A percentile compares a stretch with the other conserved stretches of the same genome.
Conservation (phyloP, 495 filamentous ascomycete species). For the Aspergillus conjunctus region DNA sequence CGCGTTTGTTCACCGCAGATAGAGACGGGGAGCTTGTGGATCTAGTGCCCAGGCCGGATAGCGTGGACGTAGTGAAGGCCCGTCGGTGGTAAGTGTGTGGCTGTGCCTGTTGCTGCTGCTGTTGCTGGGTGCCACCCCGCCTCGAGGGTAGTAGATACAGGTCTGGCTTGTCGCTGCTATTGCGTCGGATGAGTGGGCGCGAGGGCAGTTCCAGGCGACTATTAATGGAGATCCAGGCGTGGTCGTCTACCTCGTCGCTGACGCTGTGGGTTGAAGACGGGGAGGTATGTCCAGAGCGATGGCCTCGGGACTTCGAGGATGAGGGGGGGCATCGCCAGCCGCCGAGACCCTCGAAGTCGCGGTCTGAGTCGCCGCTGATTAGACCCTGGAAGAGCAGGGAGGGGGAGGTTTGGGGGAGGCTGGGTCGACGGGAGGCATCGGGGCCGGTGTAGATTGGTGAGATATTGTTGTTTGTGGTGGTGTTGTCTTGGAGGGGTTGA, state of each 20-base stretch:
- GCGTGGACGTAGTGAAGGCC: slow-evolving; percentile 39
- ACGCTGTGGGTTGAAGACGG: slow-evolving; percentile 32
- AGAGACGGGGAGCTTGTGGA: slow-evolving; percentile 15
- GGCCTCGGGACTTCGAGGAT: slow-evolving; percentile 21
- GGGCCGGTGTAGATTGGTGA: not conserved
- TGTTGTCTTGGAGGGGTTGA: slow-evolving; percentile 1
- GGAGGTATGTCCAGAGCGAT: slow-evolving; percentile 43
- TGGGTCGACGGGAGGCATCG: slow-evolving; percentile 18
- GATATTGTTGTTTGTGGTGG: not conserved
- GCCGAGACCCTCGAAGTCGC: slow-evolving; percentile 86
- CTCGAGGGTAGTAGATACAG: slow-evolving; percentile 6
- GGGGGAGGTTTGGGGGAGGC: slow-evolving; percentile 19
- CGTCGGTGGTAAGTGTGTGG: slow-evolving; percentile 37
- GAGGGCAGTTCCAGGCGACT: slow-evolving; percentile 68
- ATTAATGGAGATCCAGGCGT: slow-evolving; percentile 73
- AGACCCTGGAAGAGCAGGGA: slow-evolving; percentile 33
- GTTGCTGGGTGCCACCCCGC: not conserved
- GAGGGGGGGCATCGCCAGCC: slow-evolving; percentile 62
- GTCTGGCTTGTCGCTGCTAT: slow-evolving; percentile 14
- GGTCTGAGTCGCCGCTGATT: slow-evolving; percentile 46
- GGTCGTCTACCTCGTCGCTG: slow-evolving; percentile 53
- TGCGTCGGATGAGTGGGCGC: slow-evolving; percentile 31
- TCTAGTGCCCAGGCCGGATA: slow-evolving; percentile 18
- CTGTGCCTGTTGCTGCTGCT: not conserved
- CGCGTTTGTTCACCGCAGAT: slow-evolving; percentile 24